Conservation (phyloP, 2,329 filamentous ascomycete species). For the Nemania sp. region DNA sequence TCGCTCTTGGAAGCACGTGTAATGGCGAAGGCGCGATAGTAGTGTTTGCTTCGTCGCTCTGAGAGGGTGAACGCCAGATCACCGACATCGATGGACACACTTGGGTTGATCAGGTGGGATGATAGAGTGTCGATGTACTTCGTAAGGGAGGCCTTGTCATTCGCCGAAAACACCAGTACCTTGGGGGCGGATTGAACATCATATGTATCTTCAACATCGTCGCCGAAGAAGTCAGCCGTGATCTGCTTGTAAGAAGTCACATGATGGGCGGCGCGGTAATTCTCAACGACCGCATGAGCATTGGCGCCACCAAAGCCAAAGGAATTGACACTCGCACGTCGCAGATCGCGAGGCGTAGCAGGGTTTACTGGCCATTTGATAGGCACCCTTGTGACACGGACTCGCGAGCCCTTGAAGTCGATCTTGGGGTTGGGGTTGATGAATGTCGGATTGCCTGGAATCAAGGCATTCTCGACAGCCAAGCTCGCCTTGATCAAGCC, state of each 20-base stretch:
- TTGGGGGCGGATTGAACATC: slow-evolving; percentile 31
- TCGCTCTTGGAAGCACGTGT: slow-evolving; percentile 8
- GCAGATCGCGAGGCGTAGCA: background rate
- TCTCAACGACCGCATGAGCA: slow-evolving; percentile 38
- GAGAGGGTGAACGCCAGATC: slow-evolving; percentile 41
- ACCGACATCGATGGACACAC: slow-evolving; percentile 27
- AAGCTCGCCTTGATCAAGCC: slow-evolving; percentile 41
- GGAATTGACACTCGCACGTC: slow-evolving; percentile 40
- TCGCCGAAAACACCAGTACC: slow-evolving; percentile 34
- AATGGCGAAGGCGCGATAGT: slow-evolving; percentile 32
- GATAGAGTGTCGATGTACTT: slow-evolving; percentile 28
- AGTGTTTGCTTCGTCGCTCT: slow-evolving; percentile 29
- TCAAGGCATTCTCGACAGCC: slow-evolving; percentile 37
- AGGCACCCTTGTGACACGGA: slow-evolving; percentile 18
- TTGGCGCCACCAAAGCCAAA: slow-evolving; percentile 47
- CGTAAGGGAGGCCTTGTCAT: slow-evolving; percentile 33
- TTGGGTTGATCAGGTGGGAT: slow-evolving; percentile 36
- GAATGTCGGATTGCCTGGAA: slow-evolving; percentile 36
- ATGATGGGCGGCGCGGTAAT: slow-evolving; percentile 15
- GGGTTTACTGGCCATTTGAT: slow-evolving; percentile 33
- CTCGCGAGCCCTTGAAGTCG: slow-evolving; percentile 24
- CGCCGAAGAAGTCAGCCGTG: slow-evolving; percentile 23
- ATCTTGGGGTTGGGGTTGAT: slow-evolving; percentile 25
- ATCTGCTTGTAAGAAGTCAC: slow-evolving; percentile 16
- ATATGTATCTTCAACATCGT: slow-evolving; percentile 14